phyloP scores from a whole-genome alignment of 2,329 filamentous ascomycete genomes.

The Paracamarosporium sp. region DNA sequence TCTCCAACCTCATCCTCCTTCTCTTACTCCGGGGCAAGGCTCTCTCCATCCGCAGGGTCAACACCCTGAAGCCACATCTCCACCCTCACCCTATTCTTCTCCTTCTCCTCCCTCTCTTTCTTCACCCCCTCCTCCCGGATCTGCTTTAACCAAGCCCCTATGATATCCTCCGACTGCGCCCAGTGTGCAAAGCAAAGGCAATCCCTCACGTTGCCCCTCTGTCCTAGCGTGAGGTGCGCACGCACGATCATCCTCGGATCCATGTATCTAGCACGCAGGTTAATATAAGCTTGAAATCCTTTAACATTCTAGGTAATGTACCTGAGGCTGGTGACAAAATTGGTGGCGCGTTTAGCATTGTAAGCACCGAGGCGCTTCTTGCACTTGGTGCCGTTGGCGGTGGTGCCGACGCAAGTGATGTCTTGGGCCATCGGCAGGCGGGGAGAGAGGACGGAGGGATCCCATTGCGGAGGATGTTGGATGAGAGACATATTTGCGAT shows the following conservation, averaged over 20 bases:
- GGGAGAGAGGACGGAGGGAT: not conserved
- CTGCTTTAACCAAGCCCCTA: not conserved
- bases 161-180: not conserved
- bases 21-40: not conserved
- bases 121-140: not conserved
- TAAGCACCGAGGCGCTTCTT: not conserved
- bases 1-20: not conserved
- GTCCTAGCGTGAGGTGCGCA: not conserved
- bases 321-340: not conserved
- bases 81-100: not conserved
- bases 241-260: not conserved
- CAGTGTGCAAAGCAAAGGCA: not conserved
- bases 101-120: not conserved
- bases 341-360: not conserved
- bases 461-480: not conserved
- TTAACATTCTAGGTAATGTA: no score
- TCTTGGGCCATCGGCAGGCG: not conserved
- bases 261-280: not conserved
- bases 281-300: not conserved
- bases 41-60: not conserved
- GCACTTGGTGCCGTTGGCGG: not conserved
- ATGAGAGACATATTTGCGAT: not conserved
- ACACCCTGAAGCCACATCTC: not conserved
- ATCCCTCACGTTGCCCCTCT: not conserved
- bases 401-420: slow-evolving; percentile 1